Percentiles rank a stretch among this genome's conserved stretches.
phyloP scores from a whole-genome alignment of 257 asterid species.

The Solanum verrucosum region DNA sequence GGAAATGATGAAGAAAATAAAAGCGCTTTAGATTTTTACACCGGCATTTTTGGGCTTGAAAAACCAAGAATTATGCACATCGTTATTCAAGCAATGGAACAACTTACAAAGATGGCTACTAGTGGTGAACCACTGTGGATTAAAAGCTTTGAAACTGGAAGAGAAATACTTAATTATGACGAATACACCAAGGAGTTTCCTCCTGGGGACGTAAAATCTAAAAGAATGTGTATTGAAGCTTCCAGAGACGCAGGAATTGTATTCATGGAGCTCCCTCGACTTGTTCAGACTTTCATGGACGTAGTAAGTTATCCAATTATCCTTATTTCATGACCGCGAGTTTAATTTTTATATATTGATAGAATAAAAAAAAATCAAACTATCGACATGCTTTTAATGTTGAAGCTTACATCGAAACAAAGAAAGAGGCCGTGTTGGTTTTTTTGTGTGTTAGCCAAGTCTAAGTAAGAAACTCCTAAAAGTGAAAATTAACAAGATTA shows the following conservation, averaged over 20 bases:
- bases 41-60: slow-evolving; percentile 32
- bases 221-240: slow-evolving; percentile 50
- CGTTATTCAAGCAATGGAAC: slow-evolving; percentile 41
- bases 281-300: slow-evolving; percentile 68
- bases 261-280: slow-evolving; percentile 48
- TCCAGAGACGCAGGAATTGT: slow-evolving; percentile 62
- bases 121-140: slow-evolving; percentile 68
- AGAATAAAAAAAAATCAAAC: not conserved
- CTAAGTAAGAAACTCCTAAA: not conserved
- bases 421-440: not conserved
- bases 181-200: slow-evolving; percentile 50
- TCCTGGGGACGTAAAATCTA: slow-evolving; percentile 12
- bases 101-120: slow-evolving; percentile 58
- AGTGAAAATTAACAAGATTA: not conserved
- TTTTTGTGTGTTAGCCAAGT: not conserved
- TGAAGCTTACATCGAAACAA: not conserved
- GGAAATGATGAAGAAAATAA: slow-evolving; percentile 39
- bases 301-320: slow-evolving; percentile 29
- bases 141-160: slow-evolving; percentile 64
- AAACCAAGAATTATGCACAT: slow-evolving; percentile 37
- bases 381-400: not conserved
- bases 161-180: slow-evolving; percentile 82
- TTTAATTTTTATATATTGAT: not conserved
- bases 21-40: slow-evolving; percentile 29
- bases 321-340: not conserved